These are phyloP conservation scores for Lipomyces kockii DNA, from an alignment of 805 yeast species.

Conservation along the genomic window DNA sequence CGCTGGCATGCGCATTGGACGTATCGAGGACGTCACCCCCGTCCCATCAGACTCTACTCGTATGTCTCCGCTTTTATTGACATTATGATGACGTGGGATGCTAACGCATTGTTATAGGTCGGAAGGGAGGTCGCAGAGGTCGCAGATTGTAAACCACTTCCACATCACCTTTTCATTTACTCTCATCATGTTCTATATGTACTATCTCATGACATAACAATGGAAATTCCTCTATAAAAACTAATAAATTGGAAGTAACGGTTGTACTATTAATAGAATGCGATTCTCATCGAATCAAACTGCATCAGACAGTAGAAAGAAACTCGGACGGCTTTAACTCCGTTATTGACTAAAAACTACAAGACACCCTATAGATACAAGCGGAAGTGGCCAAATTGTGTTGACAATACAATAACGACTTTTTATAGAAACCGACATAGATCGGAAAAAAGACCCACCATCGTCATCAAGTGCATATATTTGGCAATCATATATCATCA, in stretches of 20 bases:
- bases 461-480: neutral
- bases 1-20: conserved; percentile 99
- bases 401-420: neutral
- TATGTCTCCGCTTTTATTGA: conserved; percentile 50
- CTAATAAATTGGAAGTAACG: neutral
- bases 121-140: conserved; percentile 99
- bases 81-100: neutral
- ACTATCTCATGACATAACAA: conserved; percentile 18
- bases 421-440: neutral
- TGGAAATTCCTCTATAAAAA: neutral
- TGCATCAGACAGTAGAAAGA: neutral
- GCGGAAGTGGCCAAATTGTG: neutral
- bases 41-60: conserved; percentile 99
- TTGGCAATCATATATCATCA: neutral
- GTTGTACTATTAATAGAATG: neutral
- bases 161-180: conserved; percentile 8
- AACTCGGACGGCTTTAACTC: neutral
- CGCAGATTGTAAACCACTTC: conserved; percentile 79
- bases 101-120: conserved; percentile 26
- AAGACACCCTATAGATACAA: neutral
- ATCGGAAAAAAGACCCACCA: neutral
- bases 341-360: neutral
- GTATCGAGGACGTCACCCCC: conserved; percentile 99
- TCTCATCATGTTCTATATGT: conserved; percentile 14
- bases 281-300: neutral